Evolutionary conservation across 495 filamentous ascomycete genomes (phyloP).

Genomic region (Hyaloscypha finlandica): DNA sequence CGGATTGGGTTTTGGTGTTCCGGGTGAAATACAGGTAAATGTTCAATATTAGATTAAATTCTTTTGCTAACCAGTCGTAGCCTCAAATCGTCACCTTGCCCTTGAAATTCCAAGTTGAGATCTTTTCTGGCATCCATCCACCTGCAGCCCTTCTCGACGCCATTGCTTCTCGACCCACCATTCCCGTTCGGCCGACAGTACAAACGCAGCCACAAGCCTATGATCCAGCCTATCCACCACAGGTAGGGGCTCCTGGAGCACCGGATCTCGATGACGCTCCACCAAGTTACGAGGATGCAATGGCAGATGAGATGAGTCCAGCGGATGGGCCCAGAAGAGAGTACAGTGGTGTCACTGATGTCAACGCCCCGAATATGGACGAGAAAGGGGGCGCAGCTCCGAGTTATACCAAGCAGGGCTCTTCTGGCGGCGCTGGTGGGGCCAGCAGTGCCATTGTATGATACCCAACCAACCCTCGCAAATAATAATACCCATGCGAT

Average conservation of each 20-base stretch:
- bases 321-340: constrained; percentile 29
- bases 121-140: constrained; percentile 89
- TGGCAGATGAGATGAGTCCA: constrained; percentile 43
- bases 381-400: constrained; percentile 21
- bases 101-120: constrained; percentile 73
- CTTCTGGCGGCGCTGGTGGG: neutral
- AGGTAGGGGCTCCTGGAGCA: constrained; percentile 42
- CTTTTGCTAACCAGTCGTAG: constrained; percentile 36
- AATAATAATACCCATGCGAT: neutral
- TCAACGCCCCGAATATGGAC: constrained; percentile 31
- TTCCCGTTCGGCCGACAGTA: constrained; percentile 20
- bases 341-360: constrained; percentile 35
- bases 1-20: constrained; percentile 62
- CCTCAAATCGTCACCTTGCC: constrained; percentile 73
- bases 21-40: constrained; percentile 56
- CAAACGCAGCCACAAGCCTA: constrained; percentile 13
- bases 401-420: constrained; percentile 7
- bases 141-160: constrained; percentile 75
- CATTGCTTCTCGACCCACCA: constrained; percentile 43
- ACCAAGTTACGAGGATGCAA: constrained; percentile 89
- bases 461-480: neutral
- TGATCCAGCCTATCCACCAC: constrained; percentile 48
- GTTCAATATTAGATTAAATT: constrained; percentile 35
- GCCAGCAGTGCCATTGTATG: neutral
- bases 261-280: constrained; percentile 62